Conservation (phyloP, 2,329 filamentous ascomycete genomes). For the Sporothrix globosa region DNA sequence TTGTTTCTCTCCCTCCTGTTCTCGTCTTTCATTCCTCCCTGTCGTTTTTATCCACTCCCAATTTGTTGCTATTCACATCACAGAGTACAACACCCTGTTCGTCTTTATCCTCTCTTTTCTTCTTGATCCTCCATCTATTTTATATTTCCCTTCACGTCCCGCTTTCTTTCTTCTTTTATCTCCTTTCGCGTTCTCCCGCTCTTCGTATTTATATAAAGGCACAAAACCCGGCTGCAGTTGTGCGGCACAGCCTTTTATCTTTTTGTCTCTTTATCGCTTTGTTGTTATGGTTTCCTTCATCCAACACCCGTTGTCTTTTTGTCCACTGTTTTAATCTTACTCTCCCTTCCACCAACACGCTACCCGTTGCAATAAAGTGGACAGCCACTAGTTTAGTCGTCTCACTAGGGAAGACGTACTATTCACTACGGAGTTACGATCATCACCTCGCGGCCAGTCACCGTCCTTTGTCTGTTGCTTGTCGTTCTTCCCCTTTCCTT, state of each 20-base stretch:
- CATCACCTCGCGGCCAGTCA: neutral
- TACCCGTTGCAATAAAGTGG: constrained; percentile 25
- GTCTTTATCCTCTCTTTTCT: neutral
- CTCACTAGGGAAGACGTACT: neutral
- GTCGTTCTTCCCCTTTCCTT: neutral
- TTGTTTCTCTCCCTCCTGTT: neutral
- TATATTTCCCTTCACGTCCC: neutral
- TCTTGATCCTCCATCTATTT: neutral
- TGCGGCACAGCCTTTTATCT: neutral
- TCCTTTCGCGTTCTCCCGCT: neutral
- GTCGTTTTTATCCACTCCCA: neutral
- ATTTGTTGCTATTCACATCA: neutral
- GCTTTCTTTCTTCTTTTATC: neutral
- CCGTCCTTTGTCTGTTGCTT: neutral
- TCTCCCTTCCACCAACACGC: constrained; percentile 25
- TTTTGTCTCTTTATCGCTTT: neutral
- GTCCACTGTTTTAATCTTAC: neutral
- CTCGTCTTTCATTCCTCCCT: neutral
- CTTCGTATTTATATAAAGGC: neutral
- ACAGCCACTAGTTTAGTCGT: constrained; percentile 6
- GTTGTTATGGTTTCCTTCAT: too few species aligned
- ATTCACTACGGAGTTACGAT: neutral
- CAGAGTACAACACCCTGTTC: neutral
- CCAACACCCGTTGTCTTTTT: too few species aligned
- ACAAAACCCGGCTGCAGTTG: constrained; percentile 15